Evolutionary conservation across 345 rosid species (phyloP).

Genomic region (Garcia nutans): DNA sequence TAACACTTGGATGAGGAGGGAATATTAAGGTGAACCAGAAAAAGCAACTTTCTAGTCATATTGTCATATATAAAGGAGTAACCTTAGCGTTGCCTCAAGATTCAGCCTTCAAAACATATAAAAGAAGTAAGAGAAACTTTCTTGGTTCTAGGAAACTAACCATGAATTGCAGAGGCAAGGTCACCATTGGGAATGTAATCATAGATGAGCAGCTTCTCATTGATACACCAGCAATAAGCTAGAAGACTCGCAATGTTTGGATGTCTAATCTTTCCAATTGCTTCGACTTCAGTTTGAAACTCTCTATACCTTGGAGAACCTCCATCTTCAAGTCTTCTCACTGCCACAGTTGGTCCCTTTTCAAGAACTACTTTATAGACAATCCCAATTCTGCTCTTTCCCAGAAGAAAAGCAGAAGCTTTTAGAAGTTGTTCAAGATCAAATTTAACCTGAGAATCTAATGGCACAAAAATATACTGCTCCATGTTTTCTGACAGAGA

Average conservation of each 20-base stretch:
- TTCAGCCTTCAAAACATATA: neutral
- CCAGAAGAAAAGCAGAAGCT: constrained; percentile 36
- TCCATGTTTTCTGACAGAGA: constrained; percentile 28
- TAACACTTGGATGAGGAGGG: too few species aligned
- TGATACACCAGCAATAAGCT: constrained; percentile 32
- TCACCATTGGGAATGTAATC: constrained; percentile 30
- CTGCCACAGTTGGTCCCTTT: constrained; percentile 27
- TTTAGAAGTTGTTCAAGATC: constrained; percentile 29
- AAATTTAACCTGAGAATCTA: constrained; percentile 19
- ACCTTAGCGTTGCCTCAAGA: too few species aligned
- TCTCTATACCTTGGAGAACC: constrained; percentile 26
- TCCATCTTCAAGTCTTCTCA: constrained; percentile 29
- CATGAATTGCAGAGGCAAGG: constrained; percentile 29
- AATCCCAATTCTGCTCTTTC: constrained; percentile 23
- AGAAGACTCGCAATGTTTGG: constrained; percentile 27
- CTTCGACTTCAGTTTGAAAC: constrained; percentile 32
- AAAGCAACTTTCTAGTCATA: too few species aligned
- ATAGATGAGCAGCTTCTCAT: constrained; percentile 31
- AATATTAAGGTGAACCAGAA: too few species aligned
- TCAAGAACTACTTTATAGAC: constrained; percentile 35
- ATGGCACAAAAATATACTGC: constrained; percentile 24
- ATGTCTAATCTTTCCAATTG: constrained; percentile 26
- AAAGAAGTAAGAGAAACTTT: neutral
- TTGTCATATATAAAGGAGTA: too few species aligned
- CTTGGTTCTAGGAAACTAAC: constrained; percentile 10